A percentile compares a stretch with the other conserved stretches of the same genome.
phyloP scores from a whole-genome alignment of 495 filamentous ascomycete species.

The Clavariopsis aquatica region DNA sequence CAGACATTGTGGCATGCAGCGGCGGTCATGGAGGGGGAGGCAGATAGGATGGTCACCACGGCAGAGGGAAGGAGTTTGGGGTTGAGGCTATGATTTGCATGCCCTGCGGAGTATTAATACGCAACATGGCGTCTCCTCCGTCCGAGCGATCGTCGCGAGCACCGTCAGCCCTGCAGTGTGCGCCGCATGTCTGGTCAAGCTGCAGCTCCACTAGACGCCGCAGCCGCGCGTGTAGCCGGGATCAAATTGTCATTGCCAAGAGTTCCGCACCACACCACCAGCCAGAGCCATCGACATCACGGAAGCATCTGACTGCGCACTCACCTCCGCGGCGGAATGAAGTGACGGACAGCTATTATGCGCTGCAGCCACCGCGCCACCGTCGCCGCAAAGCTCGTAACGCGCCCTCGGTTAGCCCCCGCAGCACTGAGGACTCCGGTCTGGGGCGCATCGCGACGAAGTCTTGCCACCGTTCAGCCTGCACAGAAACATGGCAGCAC shows the following conservation, averaged over 20 bases:
- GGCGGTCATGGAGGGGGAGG: background rate
- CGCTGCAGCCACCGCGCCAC: conserved; percentile 25
- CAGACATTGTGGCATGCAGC: conserved; percentile 23
- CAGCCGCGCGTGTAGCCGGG: background rate
- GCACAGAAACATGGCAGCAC: conserved; percentile 8
- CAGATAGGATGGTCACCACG: too few species aligned
- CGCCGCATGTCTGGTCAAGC: too few species aligned
- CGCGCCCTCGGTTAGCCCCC: conserved; percentile 15
- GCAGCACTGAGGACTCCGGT: conserved; percentile 9
- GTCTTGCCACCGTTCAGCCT: conserved; percentile 17
- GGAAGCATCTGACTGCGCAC: background rate
- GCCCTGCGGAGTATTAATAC: too few species aligned
- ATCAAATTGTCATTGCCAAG: conserved; percentile 6
- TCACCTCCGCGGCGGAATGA: conserved; percentile 10
- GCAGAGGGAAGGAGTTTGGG: background rate
- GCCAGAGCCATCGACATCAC: background rate
- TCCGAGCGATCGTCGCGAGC: background rate
- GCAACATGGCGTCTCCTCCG: too few species aligned
- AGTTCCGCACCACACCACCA: conserved; percentile 11
- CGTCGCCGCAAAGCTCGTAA: conserved; percentile 14
- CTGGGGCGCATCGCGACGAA: conserved; percentile 22
- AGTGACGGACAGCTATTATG: conserved; percentile 29
- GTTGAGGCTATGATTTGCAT: too few species aligned
- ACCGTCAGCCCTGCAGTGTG: background rate
- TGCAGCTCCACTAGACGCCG: too few species aligned